phyloP scores from a whole-genome alignment of 169 alveolate genomes.

The Cryptosporidium tyzzeri region DNA sequence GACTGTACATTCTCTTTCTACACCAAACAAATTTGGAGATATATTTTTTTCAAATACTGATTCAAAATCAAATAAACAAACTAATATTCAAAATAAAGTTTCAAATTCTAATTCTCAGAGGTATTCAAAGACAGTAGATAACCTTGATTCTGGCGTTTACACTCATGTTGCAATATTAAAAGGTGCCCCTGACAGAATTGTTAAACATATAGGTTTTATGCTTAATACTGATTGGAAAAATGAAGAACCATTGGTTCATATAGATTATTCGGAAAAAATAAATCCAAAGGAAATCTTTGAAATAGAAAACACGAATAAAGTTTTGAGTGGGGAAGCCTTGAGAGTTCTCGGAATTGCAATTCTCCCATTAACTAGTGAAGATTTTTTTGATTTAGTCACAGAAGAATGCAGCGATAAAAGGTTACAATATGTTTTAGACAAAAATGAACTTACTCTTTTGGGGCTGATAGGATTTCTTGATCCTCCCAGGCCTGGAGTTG shows the following conservation, averaged over 20 bases:
- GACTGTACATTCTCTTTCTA: slow-evolving; percentile 87
- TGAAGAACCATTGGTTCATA: slow-evolving; percentile 13
- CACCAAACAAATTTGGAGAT: slow-evolving; percentile 79
- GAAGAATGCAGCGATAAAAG: slow-evolving; percentile 87
- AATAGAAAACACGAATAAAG: slow-evolving; percentile 78
- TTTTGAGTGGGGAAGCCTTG: slow-evolving; percentile 85
- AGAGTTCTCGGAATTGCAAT: slow-evolving; percentile 89
- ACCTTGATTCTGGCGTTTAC: slow-evolving; percentile 69
- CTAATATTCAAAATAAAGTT: slow-evolving; percentile 4
- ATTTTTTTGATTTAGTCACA: slow-evolving; percentile 78
- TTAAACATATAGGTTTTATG: slow-evolving; percentile 46
- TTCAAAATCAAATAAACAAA: slow-evolving; percentile 4
- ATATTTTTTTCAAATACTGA: slow-evolving; percentile 50
- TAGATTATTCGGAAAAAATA: slow-evolving; percentile 29
- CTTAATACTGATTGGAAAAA: slow-evolving; percentile 29
- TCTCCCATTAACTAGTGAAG: slow-evolving; percentile 85
- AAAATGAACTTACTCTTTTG: slow-evolving; percentile 78
- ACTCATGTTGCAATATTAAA: slow-evolving; percentile 90
- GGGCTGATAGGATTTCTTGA: slow-evolving; percentile 93
- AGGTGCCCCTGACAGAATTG: slow-evolving; percentile 91
- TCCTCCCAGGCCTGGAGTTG: slow-evolving; percentile 98
- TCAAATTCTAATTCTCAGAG: not conserved
- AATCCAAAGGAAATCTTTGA: slow-evolving; percentile 41
- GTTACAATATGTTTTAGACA: slow-evolving; percentile 78
- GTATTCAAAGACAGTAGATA: slow-evolving; percentile 52